Evolutionary conservation across 495 filamentous ascomycete species (phyloP).

Genomic region (Hypoxylon fragiforme): DNA sequence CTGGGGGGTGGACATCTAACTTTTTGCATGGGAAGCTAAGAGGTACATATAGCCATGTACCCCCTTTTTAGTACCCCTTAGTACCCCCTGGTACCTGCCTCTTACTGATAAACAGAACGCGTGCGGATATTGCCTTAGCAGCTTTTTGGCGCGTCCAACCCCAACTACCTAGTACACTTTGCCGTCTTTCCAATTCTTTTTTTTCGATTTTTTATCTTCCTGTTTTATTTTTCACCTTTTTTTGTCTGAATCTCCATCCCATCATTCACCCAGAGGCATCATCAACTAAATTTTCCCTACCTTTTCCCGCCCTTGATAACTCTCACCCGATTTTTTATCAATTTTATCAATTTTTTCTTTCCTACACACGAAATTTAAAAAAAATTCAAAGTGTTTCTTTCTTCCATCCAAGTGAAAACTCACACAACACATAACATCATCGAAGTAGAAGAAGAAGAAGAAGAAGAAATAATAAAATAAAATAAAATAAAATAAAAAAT

Average conservation of each 20-base stretch:
- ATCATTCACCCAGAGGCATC: constrained; percentile 1
- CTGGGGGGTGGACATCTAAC: no score
- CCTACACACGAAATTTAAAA: background rate
- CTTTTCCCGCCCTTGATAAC: constrained; percentile 16
- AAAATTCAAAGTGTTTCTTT: no score
- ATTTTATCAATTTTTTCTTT: background rate
- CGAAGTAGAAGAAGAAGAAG: no score
- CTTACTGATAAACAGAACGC: constrained; percentile 34
- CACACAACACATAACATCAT: no score
- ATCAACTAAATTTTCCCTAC: background rate
- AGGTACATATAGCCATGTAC: constrained; percentile 7
- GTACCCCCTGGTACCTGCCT: background rate
- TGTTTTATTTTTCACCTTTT: background rate
- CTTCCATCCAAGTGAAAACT: no score
- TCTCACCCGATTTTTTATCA: background rate
- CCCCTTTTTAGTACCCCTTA: no score
- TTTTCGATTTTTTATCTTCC: constrained; percentile 2
- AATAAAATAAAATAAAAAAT: no score
- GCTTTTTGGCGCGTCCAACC: constrained; percentile 24
- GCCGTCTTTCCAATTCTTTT: constrained; percentile 8
- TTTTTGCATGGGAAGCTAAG: no score
- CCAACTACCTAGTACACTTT: constrained; percentile 13
- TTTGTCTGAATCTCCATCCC: no score
- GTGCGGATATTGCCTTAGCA: constrained; percentile 1
- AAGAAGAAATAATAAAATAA: no score